Conservation (phyloP, 2,329 filamentous ascomycete species). For the Amauroascus niger region DNA sequence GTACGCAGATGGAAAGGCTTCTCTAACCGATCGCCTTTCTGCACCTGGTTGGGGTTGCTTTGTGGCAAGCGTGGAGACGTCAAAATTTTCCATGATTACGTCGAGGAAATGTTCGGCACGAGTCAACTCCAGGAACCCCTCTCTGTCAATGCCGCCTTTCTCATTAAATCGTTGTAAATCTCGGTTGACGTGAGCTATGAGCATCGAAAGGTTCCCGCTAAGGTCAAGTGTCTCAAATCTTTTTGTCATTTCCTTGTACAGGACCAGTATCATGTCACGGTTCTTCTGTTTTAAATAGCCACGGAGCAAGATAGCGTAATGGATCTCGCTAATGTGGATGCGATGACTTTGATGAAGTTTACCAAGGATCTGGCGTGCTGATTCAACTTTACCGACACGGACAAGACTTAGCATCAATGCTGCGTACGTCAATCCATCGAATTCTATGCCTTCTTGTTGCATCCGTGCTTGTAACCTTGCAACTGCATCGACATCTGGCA, state of each 20-base stretch:
- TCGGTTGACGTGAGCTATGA: slow-evolving; percentile 29
- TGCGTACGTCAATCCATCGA: slow-evolving; percentile 51
- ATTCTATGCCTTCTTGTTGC: slow-evolving; percentile 41
- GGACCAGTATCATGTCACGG: slow-evolving; percentile 42
- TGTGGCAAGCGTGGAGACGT: slow-evolving; percentile 36
- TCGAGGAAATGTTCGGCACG: slow-evolving; percentile 32
- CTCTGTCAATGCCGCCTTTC: slow-evolving; percentile 13
- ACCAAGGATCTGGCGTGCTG: slow-evolving; percentile 45
- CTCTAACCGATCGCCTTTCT: slow-evolving; percentile 27
- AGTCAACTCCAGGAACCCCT: slow-evolving; percentile 21
- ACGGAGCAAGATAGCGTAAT: slow-evolving; percentile 40
- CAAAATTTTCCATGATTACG: slow-evolving; percentile 30
- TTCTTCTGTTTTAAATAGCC: slow-evolving; percentile 43
- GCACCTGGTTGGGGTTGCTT: slow-evolving; percentile 33
- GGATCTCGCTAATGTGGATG: slow-evolving; percentile 35
- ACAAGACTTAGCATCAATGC: slow-evolving; percentile 52
- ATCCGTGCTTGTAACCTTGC: slow-evolving; percentile 49
- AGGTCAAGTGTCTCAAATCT: slow-evolving; percentile 28
- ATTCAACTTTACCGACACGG: slow-evolving; percentile 44
- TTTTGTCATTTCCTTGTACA: slow-evolving; percentile 38
- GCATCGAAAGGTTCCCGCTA: slow-evolving; percentile 29
- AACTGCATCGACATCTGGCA: slow-evolving; percentile 48
- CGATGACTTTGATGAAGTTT: slow-evolving; percentile 30
- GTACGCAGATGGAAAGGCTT: slow-evolving; percentile 43
- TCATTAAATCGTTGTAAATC: slow-evolving; percentile 24